Evolutionary conservation across 148 eudicot species (phyloP).

Genomic region (Vaccinium darrowii): DNA sequence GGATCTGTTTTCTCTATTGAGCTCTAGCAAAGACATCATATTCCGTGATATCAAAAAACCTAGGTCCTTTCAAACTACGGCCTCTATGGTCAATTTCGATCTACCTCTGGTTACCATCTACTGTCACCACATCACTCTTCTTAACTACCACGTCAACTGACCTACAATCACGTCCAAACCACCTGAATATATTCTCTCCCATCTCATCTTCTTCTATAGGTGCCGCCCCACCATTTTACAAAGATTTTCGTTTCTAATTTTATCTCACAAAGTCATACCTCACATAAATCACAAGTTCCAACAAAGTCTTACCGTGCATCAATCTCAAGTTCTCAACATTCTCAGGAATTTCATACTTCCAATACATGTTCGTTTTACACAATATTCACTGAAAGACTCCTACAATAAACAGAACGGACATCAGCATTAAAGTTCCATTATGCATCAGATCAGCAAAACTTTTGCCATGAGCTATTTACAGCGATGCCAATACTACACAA

Average conservation of each 20-base stretch:
- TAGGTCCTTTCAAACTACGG: background rate
- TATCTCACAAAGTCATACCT: background rate
- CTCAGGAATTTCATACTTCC: constrained; percentile 5
- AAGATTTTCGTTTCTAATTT: background rate
- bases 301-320: background rate
- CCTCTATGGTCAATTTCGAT: background rate
- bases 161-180: background rate
- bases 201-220: background rate
- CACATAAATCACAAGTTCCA: background rate
- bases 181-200: background rate
- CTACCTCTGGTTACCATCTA: background rate
- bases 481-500: background rate
- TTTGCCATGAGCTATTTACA: background rate
- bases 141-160: background rate
- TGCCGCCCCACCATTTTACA: background rate
- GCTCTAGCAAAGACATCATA: background rate
- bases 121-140: background rate
- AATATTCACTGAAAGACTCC: background rate
- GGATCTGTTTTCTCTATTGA: background rate
- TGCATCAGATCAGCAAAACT: constrained; percentile 3
- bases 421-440: background rate
- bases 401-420: background rate
- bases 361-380: background rate
- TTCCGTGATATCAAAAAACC: background rate
- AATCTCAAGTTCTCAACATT: background rate